Conservation (phyloP, 345 rosid species). For the Turnera subulata region DNA sequence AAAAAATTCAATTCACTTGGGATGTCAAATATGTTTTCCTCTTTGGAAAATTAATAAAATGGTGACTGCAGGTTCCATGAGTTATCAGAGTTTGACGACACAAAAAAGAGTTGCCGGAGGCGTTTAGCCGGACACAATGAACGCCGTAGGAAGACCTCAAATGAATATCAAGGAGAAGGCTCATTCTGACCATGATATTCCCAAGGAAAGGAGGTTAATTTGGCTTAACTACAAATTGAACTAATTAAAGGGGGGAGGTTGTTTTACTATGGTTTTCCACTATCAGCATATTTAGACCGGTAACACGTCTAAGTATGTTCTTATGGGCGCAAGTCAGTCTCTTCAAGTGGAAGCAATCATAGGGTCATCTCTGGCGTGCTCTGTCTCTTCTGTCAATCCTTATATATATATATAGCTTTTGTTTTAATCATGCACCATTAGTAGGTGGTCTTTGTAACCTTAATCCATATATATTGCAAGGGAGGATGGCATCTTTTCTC, state of each 20-base stretch:
- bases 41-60: background rate
- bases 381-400: constrained; percentile 94
- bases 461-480: too few relatives aligned
- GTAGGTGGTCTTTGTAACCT: too few relatives aligned
- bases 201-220: constrained; percentile 7
- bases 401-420: too few relatives aligned
- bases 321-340: too few relatives aligned
- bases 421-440: too few relatives aligned
- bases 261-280: background rate
- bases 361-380: constrained; percentile 27
- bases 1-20: too few relatives aligned
- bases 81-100: constrained; percentile 68
- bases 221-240: too few relatives aligned
- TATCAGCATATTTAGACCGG: constrained; percentile 7
- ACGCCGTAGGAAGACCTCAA: constrained; percentile 66
- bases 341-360: background rate
- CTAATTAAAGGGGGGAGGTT: too few relatives aligned
- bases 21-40: too few relatives aligned
- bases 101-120: constrained; percentile 76
- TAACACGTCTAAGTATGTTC: constrained; percentile 11
- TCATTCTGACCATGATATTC: constrained; percentile 19
- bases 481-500: too few relatives aligned
- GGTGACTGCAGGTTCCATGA: constrained; percentile 63
- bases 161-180: constrained; percentile 43
- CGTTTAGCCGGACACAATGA: constrained; percentile 90